These are phyloP conservation scores for Thermomyces lanuginosus DNA, from an alignment of 2,329 filamentous ascomycete species.

Conservation along the genomic window DNA sequence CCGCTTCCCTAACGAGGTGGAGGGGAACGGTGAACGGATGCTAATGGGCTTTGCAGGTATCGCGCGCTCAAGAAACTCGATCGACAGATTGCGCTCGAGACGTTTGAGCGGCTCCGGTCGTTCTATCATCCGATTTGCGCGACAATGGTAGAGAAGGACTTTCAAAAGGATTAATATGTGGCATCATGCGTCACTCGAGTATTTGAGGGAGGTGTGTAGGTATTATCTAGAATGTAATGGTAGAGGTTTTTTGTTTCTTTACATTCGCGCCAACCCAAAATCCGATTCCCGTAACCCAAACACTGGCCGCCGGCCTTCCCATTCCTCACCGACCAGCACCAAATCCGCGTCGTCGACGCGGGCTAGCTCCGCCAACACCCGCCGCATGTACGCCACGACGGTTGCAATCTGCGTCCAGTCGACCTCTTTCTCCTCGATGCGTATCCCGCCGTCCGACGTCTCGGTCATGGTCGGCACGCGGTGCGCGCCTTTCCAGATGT, in stretches of 20 bases:
- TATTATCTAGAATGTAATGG: no score
- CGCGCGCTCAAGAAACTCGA: conserved; percentile 59
- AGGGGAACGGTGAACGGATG: background rate
- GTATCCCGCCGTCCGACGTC: no score
- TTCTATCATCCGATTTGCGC: conserved; percentile 95
- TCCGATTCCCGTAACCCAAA: conserved; percentile 18
- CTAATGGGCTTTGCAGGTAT: conserved; percentile 22
- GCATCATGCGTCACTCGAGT: no score
- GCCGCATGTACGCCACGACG: conserved; percentile 48
- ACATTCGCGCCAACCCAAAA: background rate
- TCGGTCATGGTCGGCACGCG: no score
- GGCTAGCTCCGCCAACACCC: conserved; percentile 39
- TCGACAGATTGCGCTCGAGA: conserved; percentile 55
- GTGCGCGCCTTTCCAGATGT: conserved; percentile 58
- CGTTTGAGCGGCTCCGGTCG: conserved; percentile 71
- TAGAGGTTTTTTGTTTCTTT: no score
- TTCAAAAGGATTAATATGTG: conserved; percentile 28
- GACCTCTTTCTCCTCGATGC: no score
- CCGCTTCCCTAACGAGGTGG: conserved; percentile 1
- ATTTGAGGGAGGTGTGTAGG: no score
- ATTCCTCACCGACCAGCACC: conserved; percentile 28
- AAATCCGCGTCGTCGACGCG: conserved; percentile 38
- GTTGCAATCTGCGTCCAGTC: conserved; percentile 44
- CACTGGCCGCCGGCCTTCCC: conserved; percentile 19
- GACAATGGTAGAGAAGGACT: conserved; percentile 71